These are phyloP conservation scores for Neonectria faginata DNA, from an alignment of 2,329 filamentous ascomycete species.

Conservation along the genomic window DNA sequence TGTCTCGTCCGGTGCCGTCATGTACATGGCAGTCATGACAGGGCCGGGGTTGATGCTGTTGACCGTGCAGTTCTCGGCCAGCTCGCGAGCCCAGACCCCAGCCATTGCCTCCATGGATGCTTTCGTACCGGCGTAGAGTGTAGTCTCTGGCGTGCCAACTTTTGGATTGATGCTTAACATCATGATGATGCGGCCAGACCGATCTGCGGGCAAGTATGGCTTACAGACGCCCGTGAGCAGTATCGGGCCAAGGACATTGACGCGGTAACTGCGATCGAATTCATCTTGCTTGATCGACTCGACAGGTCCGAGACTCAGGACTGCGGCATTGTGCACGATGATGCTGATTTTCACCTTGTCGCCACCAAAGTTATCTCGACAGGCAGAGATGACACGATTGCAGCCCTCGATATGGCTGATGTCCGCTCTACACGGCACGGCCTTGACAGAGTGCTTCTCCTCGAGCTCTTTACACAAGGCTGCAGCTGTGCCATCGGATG, in stretches of 20 bases:
- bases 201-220: slow-evolving; percentile 66
- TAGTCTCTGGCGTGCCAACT: slow-evolving; percentile 65
- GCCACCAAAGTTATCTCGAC: slow-evolving; percentile 58
- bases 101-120: slow-evolving; percentile 72
- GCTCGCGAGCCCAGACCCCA: slow-evolving; percentile 69
- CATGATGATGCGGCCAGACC: slow-evolving; percentile 69
- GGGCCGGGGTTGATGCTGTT: slow-evolving; percentile 67
- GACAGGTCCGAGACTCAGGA: slow-evolving; percentile 60
- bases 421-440: slow-evolving; percentile 71
- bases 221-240: slow-evolving; percentile 66
- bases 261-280: slow-evolving; percentile 66
- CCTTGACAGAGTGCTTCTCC: slow-evolving; percentile 58
- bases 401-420: slow-evolving; percentile 68
- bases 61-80: slow-evolving; percentile 67
- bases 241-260: slow-evolving; percentile 70
- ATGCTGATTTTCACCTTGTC: slow-evolving; percentile 63
- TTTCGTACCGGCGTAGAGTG: slow-evolving; percentile 72
- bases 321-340: slow-evolving; percentile 69
- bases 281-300: slow-evolving; percentile 60
- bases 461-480: slow-evolving; percentile 58
- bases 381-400: slow-evolving; percentile 64
- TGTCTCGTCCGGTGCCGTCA: slow-evolving; percentile 62
- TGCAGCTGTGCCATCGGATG: slow-evolving; percentile 57
- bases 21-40: slow-evolving; percentile 55
- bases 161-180: slow-evolving; percentile 65